phyloP scores from a whole-genome alignment of 768 basidiomycete genomes.

The Crepidotus variabilis region DNA sequence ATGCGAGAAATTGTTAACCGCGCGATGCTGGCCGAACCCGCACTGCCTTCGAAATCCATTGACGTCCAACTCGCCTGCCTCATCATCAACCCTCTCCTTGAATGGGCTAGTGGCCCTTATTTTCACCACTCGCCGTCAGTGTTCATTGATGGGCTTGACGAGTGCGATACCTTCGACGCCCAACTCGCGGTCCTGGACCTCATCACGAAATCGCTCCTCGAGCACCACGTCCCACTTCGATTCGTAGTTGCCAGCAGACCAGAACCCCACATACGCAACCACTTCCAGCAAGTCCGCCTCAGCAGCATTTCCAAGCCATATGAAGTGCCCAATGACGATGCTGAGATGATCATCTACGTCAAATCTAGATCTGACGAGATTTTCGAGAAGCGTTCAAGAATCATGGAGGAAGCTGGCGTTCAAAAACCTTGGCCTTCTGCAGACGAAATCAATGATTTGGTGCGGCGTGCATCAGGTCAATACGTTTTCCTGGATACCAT shows the following conservation, averaged over 20 bases:
- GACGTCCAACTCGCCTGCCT: neutral
- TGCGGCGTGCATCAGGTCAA: neutral
- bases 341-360: neutral
- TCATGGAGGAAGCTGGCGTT: neutral
- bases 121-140: neutral
- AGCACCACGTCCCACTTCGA: neutral
- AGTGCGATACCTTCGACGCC: slow-evolving; percentile 3
- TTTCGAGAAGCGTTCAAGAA: neutral
- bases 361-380: neutral
- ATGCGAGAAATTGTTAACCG: slow-evolving; percentile 1
- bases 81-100: neutral
- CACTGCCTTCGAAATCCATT: slow-evolving; percentile 1
- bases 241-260: neutral
- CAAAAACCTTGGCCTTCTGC: neutral
- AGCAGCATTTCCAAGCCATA: neutral
- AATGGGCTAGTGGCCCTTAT: neutral
- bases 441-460: neutral
- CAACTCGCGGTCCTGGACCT: neutral
- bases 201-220: neutral
- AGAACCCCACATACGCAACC: neutral
- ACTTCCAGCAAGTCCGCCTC: neutral
- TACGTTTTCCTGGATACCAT: neutral
- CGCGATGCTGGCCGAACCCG: slow-evolving; percentile 4
- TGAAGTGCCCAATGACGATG: neutral
- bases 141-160: slow-evolving; percentile 16